A percentile compares a stretch with the other conserved stretches of the same genome.
Conservation (phyloP, 305 asterid genomes). For the Fraxinus greggii region DNA sequence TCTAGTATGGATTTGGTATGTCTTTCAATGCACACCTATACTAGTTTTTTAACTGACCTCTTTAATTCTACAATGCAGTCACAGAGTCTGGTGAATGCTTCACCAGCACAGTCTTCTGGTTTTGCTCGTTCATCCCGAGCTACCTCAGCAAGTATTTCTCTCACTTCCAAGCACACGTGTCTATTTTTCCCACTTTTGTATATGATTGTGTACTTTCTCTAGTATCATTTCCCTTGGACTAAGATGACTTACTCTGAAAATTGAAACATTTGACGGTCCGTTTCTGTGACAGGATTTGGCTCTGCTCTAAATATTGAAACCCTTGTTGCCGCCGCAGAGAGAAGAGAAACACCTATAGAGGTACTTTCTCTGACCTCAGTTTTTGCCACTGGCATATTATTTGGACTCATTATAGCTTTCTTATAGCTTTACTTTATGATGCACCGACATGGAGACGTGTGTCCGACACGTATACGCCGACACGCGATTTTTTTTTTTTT, state of each 20-base stretch:
- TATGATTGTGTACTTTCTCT: conserved; percentile 15
- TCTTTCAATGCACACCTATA: conserved; percentile 3
- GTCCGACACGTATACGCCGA: too few species aligned
- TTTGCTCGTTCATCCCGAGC: conserved; percentile 64
- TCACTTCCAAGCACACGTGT: conserved; percentile 7
- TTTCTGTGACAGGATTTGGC: conserved; percentile 68
- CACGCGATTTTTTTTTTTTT: too few species aligned
- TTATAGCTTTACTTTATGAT: too few species aligned
- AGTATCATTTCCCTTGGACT: background rate
- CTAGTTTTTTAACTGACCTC: conserved; percentile 22
- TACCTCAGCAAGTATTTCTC: conserved; percentile 64
- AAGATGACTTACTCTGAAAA: conserved; percentile 16
- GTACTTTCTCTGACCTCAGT: conserved; percentile 38
- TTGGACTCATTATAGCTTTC: conserved; percentile 14
- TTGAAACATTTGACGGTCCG: conserved; percentile 15
- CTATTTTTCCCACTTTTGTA: background rate
- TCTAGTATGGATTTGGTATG: conserved; percentile 9
- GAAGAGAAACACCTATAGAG: conserved; percentile 93
- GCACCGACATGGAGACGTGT: too few species aligned
- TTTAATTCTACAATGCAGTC: conserved; percentile 46
- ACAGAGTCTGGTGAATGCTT: conserved; percentile 46
- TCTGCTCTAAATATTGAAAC: conserved; percentile 98
- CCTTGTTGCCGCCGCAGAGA: conserved; percentile 98
- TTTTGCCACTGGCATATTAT: conserved; percentile 17
- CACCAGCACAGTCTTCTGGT: conserved; percentile 56